Evolutionary conservation across 2,329 filamentous ascomycete genomes (phyloP), one percentile per base, ranked within the genome.

Genomic region (Gnomoniopsis smithogilvyi): DNA sequence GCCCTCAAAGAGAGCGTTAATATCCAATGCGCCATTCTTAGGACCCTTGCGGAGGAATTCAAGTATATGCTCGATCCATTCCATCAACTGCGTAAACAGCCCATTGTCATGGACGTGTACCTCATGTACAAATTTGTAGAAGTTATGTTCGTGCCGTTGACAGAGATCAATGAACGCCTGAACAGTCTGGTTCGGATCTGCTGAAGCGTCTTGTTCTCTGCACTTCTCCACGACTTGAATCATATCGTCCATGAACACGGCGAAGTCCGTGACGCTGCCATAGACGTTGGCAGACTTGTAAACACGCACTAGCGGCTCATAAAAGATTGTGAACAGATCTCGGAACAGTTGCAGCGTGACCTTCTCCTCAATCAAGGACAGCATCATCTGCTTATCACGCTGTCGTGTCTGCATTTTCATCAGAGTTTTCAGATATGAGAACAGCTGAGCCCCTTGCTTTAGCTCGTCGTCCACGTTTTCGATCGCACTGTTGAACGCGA

Each of bases 201-300:
- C 92, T 2, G 91, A 93, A 49, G 95, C 89, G 71, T 98, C 95
- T 67, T 88, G 83, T 62, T 88, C 84, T 59, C 84, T 78, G 66
- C 85, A 88, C 67, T 80, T 82, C 53, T 88, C 85, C 33, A 88
- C 83, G 26, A 88, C 84, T 68, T 86, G 83, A 66, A 98, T 96
- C 71, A 93, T 90, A 72, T 99, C 95, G 69, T 97, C 92, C 55
- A 95, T 86, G 67, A 99, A 99, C 43, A 87, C 81, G 0, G 94
- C 90, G 76, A 99, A 98, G 73, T 99, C 95, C 0, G 94, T 98
- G 61, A 99, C 94, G 70, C 91, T 96, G 78, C 87, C 95, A 80
- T 98, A 98, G 26, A 99, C 94, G 67, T 98, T 99, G 64, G 95
- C 95, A 21, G 93, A 96, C 76, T 98, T 99, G 81, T 99, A 99